Base-by-base conservation (phyloP, 352 stramenopile genomes). In the Pythium plurisporium region DNA sequence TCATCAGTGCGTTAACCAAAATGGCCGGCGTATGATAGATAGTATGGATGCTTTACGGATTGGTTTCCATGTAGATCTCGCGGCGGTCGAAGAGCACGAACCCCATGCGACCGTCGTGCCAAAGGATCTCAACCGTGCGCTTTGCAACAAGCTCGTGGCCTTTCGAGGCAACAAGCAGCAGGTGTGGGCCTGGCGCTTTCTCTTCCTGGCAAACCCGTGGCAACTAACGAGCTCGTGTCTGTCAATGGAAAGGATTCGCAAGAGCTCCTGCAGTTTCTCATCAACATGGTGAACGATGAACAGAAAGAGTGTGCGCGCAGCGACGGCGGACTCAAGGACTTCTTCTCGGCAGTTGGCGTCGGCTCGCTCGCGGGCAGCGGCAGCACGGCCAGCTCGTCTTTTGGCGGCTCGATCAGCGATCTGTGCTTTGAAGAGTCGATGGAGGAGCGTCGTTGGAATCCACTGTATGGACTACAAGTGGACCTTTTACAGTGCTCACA, bases 131-230 rank as follows among this genome's bases (percentile, higher is more conserved):
- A 92, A 92, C 45, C 60, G 70, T 0, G 76, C 89, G 53, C 70
- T 92, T 3, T 76, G 79, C 25, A 72, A 61, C 42, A 82, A 79
- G 31, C 57, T 92, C 17, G 53, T 59, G 15, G 49, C 68, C 2
- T 92, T 91, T 26, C 76, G 79, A 11, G 81, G 80, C 49, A 89
- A 89, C 58, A 89, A 90, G 59, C 80, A 94, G 53, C 83, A 94
- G 69, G 78, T 85, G 58, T 17, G 5, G 31, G 26, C 23, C 12
- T 23, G 25, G 33, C 5, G 26, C n/a, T 34, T 30, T 8, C 17
- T 19, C 12, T n/a, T n/a, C n/a, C n/a, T n/a, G n/a, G n/a, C n/a
- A n/a, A n/a, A n/a, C n/a, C n/a, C n/a, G n/a, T n/a, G n/a, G n/a
- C n/a, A n/a, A n/a, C n/a, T n/a, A n/a, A n/a, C n/a, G n/a, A n/a